These are phyloP conservation scores for Polyplosphaeria fusca DNA, from an alignment of 495 filamentous ascomycete species.

Conservation along the genomic window DNA sequence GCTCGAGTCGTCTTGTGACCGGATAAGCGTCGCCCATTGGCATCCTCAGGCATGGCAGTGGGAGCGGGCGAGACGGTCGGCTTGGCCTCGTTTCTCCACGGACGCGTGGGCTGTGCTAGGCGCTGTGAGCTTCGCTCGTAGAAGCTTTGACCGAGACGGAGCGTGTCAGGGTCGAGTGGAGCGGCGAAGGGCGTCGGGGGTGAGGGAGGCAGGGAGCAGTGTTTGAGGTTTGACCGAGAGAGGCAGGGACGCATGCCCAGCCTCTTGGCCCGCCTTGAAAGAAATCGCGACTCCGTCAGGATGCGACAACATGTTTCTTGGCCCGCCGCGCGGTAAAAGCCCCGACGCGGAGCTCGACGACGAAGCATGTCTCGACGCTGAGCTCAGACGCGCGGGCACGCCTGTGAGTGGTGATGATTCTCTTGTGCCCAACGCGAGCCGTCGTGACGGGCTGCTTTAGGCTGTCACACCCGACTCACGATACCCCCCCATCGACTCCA, in stretches of 20 bases:
- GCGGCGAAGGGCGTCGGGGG: constrained; percentile 12
- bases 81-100: constrained; percentile 11
- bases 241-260: constrained; percentile 4
- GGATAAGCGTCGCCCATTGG: constrained; percentile 5
- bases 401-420: background rate
- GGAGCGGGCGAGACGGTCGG: constrained; percentile 4
- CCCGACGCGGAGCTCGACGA: no score
- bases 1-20: constrained; percentile 8
- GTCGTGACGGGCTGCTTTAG: constrained; percentile 15
- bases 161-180: constrained; percentile 20
- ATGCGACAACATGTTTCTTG: constrained; percentile 25
- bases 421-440: background rate
- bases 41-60: constrained; percentile 7
- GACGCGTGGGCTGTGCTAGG: background rate
- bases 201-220: background rate
- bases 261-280: constrained; percentile 12
- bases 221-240: constrained; percentile 1
- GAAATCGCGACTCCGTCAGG: constrained; percentile 5
- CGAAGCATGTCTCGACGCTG: constrained; percentile 4
- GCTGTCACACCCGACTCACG: constrained; percentile 13
- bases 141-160: constrained; percentile 27
- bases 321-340: constrained; percentile 15
- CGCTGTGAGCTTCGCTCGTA: constrained; percentile 19
- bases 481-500: background rate
- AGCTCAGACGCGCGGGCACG: background rate